Conservation (phyloP, 257 asterid genomes). For the Scutellaria barbata region DNA sequence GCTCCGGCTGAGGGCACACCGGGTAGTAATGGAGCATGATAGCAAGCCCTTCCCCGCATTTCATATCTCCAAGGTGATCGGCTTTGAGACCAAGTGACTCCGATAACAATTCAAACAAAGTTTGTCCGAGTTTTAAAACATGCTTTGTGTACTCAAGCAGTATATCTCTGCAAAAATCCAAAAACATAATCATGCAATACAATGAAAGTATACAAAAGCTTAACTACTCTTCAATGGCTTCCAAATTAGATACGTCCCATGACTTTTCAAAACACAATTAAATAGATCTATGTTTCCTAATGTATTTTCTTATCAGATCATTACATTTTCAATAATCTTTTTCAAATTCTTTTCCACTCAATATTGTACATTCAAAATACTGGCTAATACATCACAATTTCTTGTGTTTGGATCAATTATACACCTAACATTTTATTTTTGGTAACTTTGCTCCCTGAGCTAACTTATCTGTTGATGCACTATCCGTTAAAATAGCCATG, state of each 20-base stretch:
- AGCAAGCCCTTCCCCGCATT: constrained; percentile 41
- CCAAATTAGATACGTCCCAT: neutral
- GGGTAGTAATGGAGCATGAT: constrained; percentile 47
- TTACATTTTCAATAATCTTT: too few species aligned
- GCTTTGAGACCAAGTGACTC: constrained; percentile 42
- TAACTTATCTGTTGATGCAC: too few species aligned
- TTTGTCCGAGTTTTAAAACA: constrained; percentile 35
- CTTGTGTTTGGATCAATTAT: too few species aligned
- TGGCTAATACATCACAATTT: too few species aligned
- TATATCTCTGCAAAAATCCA: constrained; percentile 38
- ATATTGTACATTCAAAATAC: too few species aligned
- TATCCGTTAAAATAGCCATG: too few species aligned
- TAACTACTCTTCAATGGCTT: neutral
- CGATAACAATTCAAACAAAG: constrained; percentile 36
- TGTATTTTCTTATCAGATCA: too few species aligned
- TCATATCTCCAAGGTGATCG: constrained; percentile 39
- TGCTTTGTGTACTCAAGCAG: constrained; percentile 43
- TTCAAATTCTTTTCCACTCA: too few species aligned
- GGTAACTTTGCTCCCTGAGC: too few species aligned
- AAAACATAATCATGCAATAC: neutral
- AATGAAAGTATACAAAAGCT: neutral
- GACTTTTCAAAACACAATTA: neutral
- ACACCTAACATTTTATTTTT: too few species aligned
- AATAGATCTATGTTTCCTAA: too few species aligned
- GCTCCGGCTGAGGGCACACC: constrained; percentile 45